Evolutionary conservation across 176 grass and related monocot species (phyloP).

Genomic region (Thalia dealbata): DNA sequence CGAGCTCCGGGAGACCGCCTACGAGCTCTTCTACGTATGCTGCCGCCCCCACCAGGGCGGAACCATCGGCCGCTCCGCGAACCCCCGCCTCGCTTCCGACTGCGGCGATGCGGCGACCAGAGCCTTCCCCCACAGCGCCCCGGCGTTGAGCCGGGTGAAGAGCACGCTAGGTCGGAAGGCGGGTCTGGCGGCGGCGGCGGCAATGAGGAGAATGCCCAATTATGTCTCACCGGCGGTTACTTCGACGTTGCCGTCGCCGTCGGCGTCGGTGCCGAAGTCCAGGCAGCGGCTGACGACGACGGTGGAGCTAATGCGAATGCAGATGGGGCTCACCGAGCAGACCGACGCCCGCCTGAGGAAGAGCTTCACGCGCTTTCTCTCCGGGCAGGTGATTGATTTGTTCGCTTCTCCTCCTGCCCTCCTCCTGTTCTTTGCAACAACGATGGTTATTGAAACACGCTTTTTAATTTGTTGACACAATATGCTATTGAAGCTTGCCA

Average conservation of each 20-base stretch:
- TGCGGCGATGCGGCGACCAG: not conserved
- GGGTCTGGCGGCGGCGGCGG: slow-evolving; percentile 23
- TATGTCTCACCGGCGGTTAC: not conserved
- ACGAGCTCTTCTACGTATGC: slow-evolving; percentile 51
- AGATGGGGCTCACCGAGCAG: slow-evolving; percentile 21
- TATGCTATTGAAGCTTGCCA: not conserved
- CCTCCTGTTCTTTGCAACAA: not conserved
- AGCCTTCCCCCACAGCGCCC: slow-evolving; percentile 11
- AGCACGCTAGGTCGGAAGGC: slow-evolving; percentile 32
- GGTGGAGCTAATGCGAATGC: slow-evolving; percentile 16
- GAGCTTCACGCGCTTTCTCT: slow-evolving; percentile 4
- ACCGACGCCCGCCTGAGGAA: slow-evolving; percentile 19
- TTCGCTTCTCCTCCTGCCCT: not conserved
- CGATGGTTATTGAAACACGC: not conserved
- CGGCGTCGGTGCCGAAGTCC: slow-evolving; percentile 25
- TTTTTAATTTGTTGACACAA: too few species aligned
- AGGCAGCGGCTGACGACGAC: slow-evolving; percentile 11
- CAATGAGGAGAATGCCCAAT: slow-evolving; percentile 26
- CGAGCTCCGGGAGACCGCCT: slow-evolving; percentile 40
- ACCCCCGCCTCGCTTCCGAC: not conserved
- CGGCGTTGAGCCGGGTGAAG: slow-evolving; percentile 49
- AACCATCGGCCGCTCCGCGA: slow-evolving; percentile 10
- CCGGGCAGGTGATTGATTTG: not conserved
- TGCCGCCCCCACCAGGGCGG: slow-evolving; percentile 24
- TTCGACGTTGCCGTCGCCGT: slow-evolving; percentile 19